Percentiles rank a stretch among this genome's conserved stretches.
Evolutionary conservation across 2,329 filamentous ascomycete species (phyloP).

Genomic region (Emmonsiellopsis sp.): DNA sequence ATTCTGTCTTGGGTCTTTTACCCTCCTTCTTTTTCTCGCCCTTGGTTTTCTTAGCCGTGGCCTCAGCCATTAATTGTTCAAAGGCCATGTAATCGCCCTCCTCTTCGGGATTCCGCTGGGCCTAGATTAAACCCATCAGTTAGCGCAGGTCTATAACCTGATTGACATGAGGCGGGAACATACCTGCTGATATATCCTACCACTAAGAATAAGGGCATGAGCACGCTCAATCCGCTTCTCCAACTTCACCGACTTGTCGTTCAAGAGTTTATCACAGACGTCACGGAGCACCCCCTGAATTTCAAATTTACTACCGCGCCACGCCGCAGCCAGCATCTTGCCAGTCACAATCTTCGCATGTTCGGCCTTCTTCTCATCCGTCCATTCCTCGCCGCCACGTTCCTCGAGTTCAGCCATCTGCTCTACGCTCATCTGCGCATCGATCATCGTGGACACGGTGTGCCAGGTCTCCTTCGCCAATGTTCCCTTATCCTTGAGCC

Average conservation of each 20-base stretch:
- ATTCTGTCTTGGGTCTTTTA: constrained; percentile 37
- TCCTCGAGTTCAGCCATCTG: constrained; percentile 97
- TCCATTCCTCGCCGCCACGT: constrained; percentile 93
- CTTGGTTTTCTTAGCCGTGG: constrained; percentile 84
- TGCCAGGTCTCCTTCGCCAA: constrained; percentile 98
- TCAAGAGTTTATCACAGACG: constrained; percentile 81
- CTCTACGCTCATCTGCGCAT: constrained; percentile 97
- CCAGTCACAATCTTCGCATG: constrained; percentile 93
- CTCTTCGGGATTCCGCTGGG: constrained; percentile 81
- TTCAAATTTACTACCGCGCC: constrained; percentile 94
- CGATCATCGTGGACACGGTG: constrained; percentile 90
- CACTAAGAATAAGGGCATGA: constrained; percentile 77
- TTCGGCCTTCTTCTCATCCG: constrained; percentile 90
- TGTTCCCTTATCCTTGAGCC: constrained; percentile 91
- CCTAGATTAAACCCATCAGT: constrained; percentile 42
- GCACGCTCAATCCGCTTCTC: constrained; percentile 85
- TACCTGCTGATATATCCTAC: constrained; percentile 83
- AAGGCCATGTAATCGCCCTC: constrained; percentile 99
- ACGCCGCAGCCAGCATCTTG: constrained; percentile 94
- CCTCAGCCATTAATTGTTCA: constrained; percentile 94
- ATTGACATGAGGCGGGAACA: constrained; percentile 15
- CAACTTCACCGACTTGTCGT: constrained; percentile 67
- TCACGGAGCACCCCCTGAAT: constrained; percentile 93
- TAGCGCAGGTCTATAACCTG: neutral
- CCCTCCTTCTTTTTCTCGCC: constrained; percentile 64